These are phyloP conservation scores for Trichoderma sp. DNA, from an alignment of 2,329 filamentous ascomycete genomes.

Conservation along the genomic window DNA sequence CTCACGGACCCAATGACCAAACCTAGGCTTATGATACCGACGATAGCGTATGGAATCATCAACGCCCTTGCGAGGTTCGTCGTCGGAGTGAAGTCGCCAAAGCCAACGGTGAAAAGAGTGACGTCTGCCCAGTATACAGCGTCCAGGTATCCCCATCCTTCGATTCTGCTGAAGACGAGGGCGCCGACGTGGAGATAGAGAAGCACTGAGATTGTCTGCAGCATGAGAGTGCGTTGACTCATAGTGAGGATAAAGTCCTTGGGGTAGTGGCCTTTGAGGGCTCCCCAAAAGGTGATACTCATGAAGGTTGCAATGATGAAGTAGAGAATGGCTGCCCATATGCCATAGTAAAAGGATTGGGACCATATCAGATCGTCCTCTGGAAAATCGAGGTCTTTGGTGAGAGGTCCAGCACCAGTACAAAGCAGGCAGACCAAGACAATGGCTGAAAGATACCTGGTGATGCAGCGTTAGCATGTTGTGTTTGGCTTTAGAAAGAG, in stretches of 20 bases:
- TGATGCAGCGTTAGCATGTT: not conserved
- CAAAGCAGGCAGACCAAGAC: conserved; percentile 63
- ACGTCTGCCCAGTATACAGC: conserved; percentile 79
- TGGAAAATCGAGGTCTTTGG: conserved; percentile 31
- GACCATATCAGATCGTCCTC: conserved; percentile 62
- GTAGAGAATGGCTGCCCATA: conserved; percentile 79
- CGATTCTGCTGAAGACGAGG: conserved; percentile 70
- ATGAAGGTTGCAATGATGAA: conserved; percentile 76
- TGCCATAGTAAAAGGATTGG: conserved; percentile 84
- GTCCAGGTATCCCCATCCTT: conserved; percentile 77
- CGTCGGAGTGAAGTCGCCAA: conserved; percentile 56
- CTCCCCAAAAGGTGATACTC: conserved; percentile 77
- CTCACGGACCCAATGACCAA: conserved; percentile 80
- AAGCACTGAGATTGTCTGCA: conserved; percentile 86
- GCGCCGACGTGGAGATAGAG: conserved; percentile 79
- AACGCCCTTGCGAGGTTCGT: conserved; percentile 66
- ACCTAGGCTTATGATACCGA: conserved; percentile 83
- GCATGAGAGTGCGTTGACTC: conserved; percentile 82
- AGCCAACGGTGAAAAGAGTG: conserved; percentile 66
- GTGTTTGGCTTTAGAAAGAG: not conserved
- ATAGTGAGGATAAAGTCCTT: conserved; percentile 78
- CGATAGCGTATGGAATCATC: conserved; percentile 79
- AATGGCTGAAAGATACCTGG: conserved; percentile 56
- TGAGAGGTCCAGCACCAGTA: conserved; percentile 8
- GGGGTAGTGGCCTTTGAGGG: conserved; percentile 67